Evolutionary conservation across 176 grass and related monocot species (phyloP), one percentile per base, ranked within the genome.

Genomic region (Olyra latifolia): DNA sequence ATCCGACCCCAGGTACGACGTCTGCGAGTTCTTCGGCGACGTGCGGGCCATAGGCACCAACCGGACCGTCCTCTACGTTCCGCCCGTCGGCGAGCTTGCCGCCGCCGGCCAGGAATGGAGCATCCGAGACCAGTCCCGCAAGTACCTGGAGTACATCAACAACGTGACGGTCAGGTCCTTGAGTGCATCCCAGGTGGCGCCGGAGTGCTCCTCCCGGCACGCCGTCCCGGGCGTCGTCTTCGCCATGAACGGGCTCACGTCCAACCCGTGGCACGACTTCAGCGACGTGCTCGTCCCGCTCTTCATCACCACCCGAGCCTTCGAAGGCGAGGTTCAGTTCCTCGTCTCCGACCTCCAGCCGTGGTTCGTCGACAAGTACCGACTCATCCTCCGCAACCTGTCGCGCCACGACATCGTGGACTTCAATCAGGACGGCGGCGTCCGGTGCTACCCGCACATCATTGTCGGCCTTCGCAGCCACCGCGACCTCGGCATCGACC

Each of bases 251-350:
- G 86, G 89, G 24, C 83, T 94, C 5, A 94, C 89, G n/a, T 87
- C 83, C 35, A 94, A 94, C 52, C 42, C 62, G 66, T 94, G 92
- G 89, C 92, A 94, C 64, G 92, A 87, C 60, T 91, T 94, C 80
- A 91, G 82, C 39, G 92, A 94, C 74, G 86, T 94, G 70, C 58
- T 94, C 23, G 20, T 94, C 62, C 92, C 89, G 2, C 83, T 94
- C 69, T 94, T 91, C 83, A 27, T 91, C 48, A 87, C 87, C 27
- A 14, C 92, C 14, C 86, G 71, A 27, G 68, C 58, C 29, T 79
- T 85, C 49, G 77, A 91, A 2, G 86, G 92, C 32, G 89, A 94
- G 83, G 83, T 94, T 46, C 86, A 94, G 71, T 62, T 94, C 75
- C 79, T 94, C 72, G 82, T 87, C 82, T 77, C 92, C 43, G 89